Base-by-base conservation (phyloP, 345 rosid species). In the Citropsis articulata region DNA sequence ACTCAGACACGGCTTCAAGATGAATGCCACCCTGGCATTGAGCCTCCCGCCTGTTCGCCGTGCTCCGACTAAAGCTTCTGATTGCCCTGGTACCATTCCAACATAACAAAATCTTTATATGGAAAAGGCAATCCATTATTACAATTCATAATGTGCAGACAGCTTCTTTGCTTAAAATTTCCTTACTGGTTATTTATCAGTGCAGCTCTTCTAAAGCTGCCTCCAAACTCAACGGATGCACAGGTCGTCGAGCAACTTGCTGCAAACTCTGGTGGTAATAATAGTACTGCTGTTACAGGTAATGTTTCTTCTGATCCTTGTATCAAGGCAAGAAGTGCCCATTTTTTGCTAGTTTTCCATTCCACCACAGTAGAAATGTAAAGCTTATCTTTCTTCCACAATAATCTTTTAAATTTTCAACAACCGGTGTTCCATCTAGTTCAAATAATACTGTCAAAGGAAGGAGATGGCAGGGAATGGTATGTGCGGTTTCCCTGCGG, bases 11-110 rank as follows among this genome's bases (percentile, higher is more conserved):
- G 87, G 87, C 72, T 74, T 84, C 78, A 84, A 80, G 70, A 78
- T 88, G 70, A 87, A 86, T 79, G 87, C 85, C 24, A 82, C 83
- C 57, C 84, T 79, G 6, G 89, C 90, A 16, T 69, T 84, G 81
- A 73, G 77, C 76, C 84, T 88, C 28, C 89, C 84, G 50, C 75
- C 82, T 24, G 45, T 79, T 56, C 81, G 85, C 71, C 84, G 80
- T 55, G 85, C 83, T 36, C 83, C 85, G 42, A 78, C 76, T 57
- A 85, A 84, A 66, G 81, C 75, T 56, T 80, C 88, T 19, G 75
- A 84, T 22, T 85, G 88, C 78, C 78, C 81, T 57, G 90, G 85
- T 85, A 70, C 64, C n/a, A 9, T 62, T 36, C 9, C 40, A 36
- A 0, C 56, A 8, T 18, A 21, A 2, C 1, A 42, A 42, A 10